Conservation (phyloP, 2,329 filamentous ascomycete genomes). For the Aspergillus pseudonomiae region DNA sequence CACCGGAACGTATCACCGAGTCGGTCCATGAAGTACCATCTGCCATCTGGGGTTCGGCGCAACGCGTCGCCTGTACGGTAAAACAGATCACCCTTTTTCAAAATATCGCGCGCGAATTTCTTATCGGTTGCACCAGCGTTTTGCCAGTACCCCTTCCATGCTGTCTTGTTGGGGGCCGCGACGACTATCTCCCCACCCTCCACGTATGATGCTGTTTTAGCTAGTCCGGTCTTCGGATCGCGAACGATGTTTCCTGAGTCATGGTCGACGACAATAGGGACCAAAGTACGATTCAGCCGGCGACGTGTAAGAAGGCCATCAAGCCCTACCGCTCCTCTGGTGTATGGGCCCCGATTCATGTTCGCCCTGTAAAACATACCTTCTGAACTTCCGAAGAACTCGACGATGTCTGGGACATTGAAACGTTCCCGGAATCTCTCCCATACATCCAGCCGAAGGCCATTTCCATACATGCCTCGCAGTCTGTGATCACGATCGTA, state of each 20-base stretch:
- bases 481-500: constrained; percentile 3
- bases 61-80: constrained; percentile 10
- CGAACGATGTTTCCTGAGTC: neutral
- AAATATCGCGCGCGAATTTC: constrained; percentile 6
- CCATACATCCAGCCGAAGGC: constrained; percentile 48
- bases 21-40: constrained; percentile 10
- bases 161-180: neutral
- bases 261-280: neutral
- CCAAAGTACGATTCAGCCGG: neutral
- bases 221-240: constrained; percentile 4
- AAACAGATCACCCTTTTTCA: constrained; percentile 9
- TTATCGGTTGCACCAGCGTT: constrained; percentile 1
- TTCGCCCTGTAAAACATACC: constrained; percentile 21
- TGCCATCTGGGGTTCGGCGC: neutral
- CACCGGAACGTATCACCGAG: constrained; percentile 12
- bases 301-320: neutral
- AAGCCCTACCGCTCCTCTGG: neutral
- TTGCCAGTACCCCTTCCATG: constrained; percentile 3
- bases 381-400: constrained; percentile 45
- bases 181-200: constrained; percentile 5
- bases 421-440: constrained; percentile 43
- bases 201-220: neutral
- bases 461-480: constrained; percentile 37
- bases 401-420: constrained; percentile 41
- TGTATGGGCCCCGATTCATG: neutral